A percentile compares a stretch with the other conserved stretches of the same genome.
Evolutionary conservation across 1,284 basidiomycete genomes (phyloP).

Genomic region (Ustilago curta): DNA sequence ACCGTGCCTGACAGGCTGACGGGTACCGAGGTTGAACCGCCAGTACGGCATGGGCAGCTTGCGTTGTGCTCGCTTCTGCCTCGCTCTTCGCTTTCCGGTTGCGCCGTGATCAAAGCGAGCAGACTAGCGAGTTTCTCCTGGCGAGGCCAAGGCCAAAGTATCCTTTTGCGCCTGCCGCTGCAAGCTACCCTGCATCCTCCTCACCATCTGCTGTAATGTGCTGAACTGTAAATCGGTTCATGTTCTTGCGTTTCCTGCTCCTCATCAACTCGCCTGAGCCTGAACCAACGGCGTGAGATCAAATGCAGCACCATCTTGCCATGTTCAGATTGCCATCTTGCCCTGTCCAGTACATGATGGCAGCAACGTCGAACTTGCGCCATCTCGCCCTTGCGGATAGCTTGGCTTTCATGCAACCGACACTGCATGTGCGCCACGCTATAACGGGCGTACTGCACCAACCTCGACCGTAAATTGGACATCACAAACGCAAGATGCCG

Average conservation of each 20-base stretch:
- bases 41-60: neutral
- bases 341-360: too few relatives aligned
- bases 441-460: too few relatives aligned
- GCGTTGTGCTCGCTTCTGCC: constrained; percentile 9
- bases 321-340: too few relatives aligned
- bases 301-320: neutral
- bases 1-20: too few relatives aligned
- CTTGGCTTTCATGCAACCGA: too few relatives aligned
- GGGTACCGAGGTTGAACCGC: neutral
- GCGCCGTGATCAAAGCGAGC: constrained; percentile 11
- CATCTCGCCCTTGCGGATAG: neutral
- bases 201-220: neutral
- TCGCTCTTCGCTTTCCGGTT: neutral
- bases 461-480: too few relatives aligned
- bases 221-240: neutral
- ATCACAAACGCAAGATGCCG: too few relatives aligned
- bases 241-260: neutral
- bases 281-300: neutral
- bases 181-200: neutral
- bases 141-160: constrained; percentile 1
- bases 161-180: neutral
- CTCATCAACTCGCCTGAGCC: neutral
- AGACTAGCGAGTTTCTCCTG: constrained; percentile 2
- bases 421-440: too few relatives aligned
- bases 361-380: neutral